These are phyloP conservation scores for Cetraspora pellucida DNA, from an alignment of 192 early-diverging fungal genomes.

Conservation along the genomic window DNA sequence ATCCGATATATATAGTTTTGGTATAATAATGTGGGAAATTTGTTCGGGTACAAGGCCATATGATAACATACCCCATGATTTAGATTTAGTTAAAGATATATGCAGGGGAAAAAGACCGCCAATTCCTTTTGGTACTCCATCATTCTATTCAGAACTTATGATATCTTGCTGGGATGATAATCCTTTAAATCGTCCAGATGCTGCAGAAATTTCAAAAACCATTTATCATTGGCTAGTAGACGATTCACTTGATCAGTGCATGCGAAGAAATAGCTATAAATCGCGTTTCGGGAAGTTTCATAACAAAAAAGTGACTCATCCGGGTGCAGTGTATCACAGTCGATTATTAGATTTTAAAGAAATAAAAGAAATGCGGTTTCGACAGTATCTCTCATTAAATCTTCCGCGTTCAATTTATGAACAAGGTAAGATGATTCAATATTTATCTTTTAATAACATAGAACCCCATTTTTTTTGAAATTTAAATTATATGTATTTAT, in stretches of 20 bases:
- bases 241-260: neutral
- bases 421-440: neutral
- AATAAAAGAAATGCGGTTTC: neutral
- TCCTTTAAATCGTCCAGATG: constrained; percentile 35
- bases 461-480: no score
- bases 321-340: constrained; percentile 29
- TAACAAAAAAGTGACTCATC: neutral
- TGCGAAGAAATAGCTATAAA: constrained; percentile 10
- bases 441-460: neutral
- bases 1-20: constrained; percentile 48
- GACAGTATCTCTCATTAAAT: neutral
- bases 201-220: constrained; percentile 4
- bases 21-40: constrained; percentile 53
- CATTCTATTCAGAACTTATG: constrained; percentile 43
- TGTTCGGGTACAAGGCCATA: constrained; percentile 45
- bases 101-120: constrained; percentile 40
- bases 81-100: constrained; percentile 37
- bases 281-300: neutral
- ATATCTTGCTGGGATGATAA: constrained; percentile 47
- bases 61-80: constrained; percentile 35
- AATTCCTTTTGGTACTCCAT: constrained; percentile 44
- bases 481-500: no score
- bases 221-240: constrained; percentile 27
- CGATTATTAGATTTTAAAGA: constrained; percentile 31
- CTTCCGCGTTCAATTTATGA: neutral